Conservation (phyloP, 495 filamentous ascomycete genomes). For the Venustampulla echinocandica region DNA sequence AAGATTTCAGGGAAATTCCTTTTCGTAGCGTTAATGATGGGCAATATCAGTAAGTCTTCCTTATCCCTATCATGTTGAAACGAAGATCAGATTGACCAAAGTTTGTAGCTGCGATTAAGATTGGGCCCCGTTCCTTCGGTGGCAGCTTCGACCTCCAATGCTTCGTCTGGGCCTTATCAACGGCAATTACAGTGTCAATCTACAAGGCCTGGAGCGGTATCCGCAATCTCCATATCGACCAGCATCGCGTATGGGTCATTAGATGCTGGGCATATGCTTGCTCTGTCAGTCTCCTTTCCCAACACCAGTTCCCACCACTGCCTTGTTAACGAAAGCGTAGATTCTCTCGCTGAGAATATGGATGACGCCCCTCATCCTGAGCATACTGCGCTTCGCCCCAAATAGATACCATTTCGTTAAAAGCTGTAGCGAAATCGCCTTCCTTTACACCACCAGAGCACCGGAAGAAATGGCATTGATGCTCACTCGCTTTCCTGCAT, state of each 20-base stretch:
- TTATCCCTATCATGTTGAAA: neutral
- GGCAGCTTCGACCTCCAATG: neutral
- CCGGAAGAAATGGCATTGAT: neutral
- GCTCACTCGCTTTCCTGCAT: neutral
- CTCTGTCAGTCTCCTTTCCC: conserved; percentile 1
- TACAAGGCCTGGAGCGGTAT: conserved; percentile 4
- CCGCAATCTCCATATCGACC: conserved; percentile 2
- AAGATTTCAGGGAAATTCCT: neutral
- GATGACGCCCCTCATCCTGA: neutral
- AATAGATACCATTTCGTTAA: neutral
- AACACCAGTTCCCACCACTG: neutral
- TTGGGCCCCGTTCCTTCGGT: neutral
- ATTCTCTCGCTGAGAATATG: conserved; percentile 3
- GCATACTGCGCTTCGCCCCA: neutral
- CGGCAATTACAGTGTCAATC: neutral
- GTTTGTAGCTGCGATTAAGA: neutral
- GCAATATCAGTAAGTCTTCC: conserved; percentile 4
- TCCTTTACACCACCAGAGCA: neutral
- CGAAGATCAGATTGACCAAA: neutral
- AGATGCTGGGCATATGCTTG: conserved; percentile 5
- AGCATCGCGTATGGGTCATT: conserved; percentile 4
- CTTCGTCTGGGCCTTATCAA: neutral
- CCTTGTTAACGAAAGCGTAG: neutral
- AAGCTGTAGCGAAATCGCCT: neutral
- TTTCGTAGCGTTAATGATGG: neutral